phyloP scores from a whole-genome alignment of 768 basidiomycete species.

The Neoboletus magnificus region DNA sequence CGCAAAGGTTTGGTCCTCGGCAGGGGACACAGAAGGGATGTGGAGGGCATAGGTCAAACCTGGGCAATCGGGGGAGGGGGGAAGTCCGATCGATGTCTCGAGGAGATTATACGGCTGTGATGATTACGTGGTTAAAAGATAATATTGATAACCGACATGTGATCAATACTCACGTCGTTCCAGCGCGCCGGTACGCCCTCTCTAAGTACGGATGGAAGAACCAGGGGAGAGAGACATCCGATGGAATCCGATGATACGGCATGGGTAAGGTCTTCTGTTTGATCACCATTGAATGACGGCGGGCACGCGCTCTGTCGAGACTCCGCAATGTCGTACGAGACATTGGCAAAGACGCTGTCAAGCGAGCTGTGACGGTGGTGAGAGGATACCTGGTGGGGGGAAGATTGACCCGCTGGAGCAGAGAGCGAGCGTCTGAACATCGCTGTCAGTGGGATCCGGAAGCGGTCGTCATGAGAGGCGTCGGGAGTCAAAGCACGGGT shows the following conservation, averaged over 20 bases:
- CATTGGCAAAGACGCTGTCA: slow-evolving; percentile 30
- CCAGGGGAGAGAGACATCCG: slow-evolving; percentile 30
- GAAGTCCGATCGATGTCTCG: slow-evolving; percentile 29
- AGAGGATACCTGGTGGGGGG: slow-evolving; percentile 8
- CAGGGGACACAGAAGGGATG: slow-evolving; percentile 26
- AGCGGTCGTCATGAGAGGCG: slow-evolving; percentile 27
- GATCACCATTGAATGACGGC: slow-evolving; percentile 13
- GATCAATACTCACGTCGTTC: slow-evolving; percentile 31
- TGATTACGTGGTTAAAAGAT: slow-evolving; percentile 19
- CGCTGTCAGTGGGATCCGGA: slow-evolving; percentile 53
- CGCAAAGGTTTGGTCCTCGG: slow-evolving; percentile 22
- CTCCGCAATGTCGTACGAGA: slow-evolving; percentile 30
- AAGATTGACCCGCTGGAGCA: slow-evolving; percentile 40
- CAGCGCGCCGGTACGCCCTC: slow-evolving; percentile 31
- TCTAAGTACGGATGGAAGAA: slow-evolving; percentile 31
- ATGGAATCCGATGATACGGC: slow-evolving; percentile 22
- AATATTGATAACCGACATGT: slow-evolving; percentile 7
- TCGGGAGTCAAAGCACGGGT: slow-evolving; percentile 30
- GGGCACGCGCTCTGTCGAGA: slow-evolving; percentile 11
- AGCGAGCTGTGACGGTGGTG: slow-evolving; percentile 24
- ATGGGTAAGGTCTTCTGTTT: slow-evolving; percentile 20
- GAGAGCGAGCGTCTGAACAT: slow-evolving; percentile 68
- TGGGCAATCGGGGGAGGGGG: slow-evolving; percentile 22
- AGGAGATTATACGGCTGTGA: slow-evolving; percentile 34
- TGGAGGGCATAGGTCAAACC: slow-evolving; percentile 22